Evolutionary conservation across 352 stramenopile genomes (phyloP), one percentile per base, ranked within the genome.

Genomic region (Globisporangium nodosum): DNA sequence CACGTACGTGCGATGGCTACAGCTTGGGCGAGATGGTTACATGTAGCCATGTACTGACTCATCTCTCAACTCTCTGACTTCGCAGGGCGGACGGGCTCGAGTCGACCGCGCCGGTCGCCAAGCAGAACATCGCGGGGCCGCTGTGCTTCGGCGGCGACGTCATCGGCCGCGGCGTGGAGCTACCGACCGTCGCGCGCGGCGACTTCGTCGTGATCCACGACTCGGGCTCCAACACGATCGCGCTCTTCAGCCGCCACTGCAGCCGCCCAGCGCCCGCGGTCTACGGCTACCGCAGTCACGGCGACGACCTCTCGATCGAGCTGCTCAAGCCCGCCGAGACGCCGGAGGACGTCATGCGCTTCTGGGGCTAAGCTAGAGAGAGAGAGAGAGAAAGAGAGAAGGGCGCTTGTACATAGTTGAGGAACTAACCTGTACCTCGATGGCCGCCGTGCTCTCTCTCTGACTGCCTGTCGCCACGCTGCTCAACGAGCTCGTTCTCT

Each of bases 121-220:
- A 69, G 21, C 83, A 94, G 46, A 92, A 97, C 53, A 81, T 98
- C 50, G 92, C 88, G 16, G 92, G 92, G 0, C 92, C 92, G 1
- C 66, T 98, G 27, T 98, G 92, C 61, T 98, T 98, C 49, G 81
- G 86, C 7, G 92, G 91, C 3, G 92, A 98, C 61, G 66, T 97
- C 40, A 74, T 97, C 37, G 87, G 75, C n/a, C 75, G 72, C 12
- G 58, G 71, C 27, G 65, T 88, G 18, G 50, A 61, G 45, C 49
- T 96, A 52, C 82, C 86, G 27, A 76, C 64, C 9, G 88, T 94
- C 60, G 59, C 69, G 8, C 71, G 74, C 3, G 81, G 81, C 5
- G 85, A 96, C 65, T 93, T 89, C 46, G 73, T 96, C 42, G 84
- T 96, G 24, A 75, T 97, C 46, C 79, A 93, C 49, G 90, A 97